phyloP scores from a whole-genome alignment of 345 rosid species.

The Eucalyptus tenuipes region DNA sequence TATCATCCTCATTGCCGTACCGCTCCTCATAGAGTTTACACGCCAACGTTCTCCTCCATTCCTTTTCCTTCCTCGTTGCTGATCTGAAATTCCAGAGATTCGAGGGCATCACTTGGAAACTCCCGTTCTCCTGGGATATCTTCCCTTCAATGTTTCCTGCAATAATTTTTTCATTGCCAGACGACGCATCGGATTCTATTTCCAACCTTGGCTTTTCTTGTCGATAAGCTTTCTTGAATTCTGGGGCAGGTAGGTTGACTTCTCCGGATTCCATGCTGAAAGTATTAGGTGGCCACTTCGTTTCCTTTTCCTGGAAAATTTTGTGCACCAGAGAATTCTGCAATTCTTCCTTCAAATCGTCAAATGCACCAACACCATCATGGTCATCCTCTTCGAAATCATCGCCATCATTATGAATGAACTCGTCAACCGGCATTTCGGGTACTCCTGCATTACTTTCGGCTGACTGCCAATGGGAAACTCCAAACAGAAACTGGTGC shows the following conservation, averaged over 20 bases:
- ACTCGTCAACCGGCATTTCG: slow-evolving; percentile 2
- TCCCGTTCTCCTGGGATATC: neutral
- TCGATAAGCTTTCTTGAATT: slow-evolving; percentile 29
- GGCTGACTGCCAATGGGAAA: neutral
- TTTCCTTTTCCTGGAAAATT: neutral
- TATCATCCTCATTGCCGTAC: slow-evolving; percentile 11
- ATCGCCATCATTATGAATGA: neutral
- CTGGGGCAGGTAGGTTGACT: slow-evolving; percentile 26
- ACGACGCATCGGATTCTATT: slow-evolving; percentile 38
- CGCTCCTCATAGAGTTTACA: slow-evolving; percentile 80
- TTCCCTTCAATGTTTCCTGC: neutral
- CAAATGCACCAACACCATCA: neutral
- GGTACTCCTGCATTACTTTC: slow-evolving; percentile 2
- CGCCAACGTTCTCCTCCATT: slow-evolving; percentile 85
- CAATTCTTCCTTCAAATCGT: neutral
- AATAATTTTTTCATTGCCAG: neutral
- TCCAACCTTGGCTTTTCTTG: slow-evolving; percentile 1
- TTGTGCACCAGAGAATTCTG: neutral
- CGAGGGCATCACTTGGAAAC: neutral
- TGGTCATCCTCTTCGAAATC: neutral
- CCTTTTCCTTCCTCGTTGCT: slow-evolving; percentile 72
- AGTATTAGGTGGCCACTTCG: neutral
- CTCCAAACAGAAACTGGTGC: slow-evolving; percentile 44
- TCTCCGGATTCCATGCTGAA: slow-evolving; percentile 19
- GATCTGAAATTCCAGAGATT: slow-evolving; percentile 41